These are phyloP conservation scores for Phytophthora palmivora DNA, from an alignment of 352 stramenopile species.

Conservation along the genomic window DNA sequence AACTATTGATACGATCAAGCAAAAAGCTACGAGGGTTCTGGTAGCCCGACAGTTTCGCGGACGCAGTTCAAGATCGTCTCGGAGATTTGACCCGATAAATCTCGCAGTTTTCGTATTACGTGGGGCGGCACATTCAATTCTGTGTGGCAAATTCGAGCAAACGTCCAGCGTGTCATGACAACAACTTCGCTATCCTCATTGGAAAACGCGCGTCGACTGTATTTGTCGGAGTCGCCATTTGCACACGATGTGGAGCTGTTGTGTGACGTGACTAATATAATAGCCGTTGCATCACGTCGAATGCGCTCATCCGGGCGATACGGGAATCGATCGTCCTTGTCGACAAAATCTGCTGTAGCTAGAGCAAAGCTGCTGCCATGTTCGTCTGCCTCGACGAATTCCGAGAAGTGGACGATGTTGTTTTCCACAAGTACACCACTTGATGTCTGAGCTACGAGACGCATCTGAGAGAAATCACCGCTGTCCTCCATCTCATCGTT, in stretches of 20 bases:
- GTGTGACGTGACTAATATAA: constrained; percentile 29
- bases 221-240: constrained; percentile 1
- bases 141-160: constrained; percentile 26
- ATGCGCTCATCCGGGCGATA: constrained; percentile 38
- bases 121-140: constrained; percentile 26
- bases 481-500: too few relatives aligned
- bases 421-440: too few relatives aligned
- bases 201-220: constrained; percentile 18
- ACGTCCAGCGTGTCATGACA: constrained; percentile 33
- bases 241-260: too few relatives aligned
- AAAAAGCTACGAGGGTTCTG: too few relatives aligned
- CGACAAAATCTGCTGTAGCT: constrained; percentile 32
- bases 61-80: constrained; percentile 20
- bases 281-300: constrained; percentile 39
- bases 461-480: too few relatives aligned
- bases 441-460: too few relatives aligned
- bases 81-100: constrained; percentile 4
- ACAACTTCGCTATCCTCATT: constrained; percentile 32
- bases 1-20: too few relatives aligned
- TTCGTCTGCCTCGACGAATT: too few relatives aligned
- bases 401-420: too few relatives aligned
- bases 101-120: constrained; percentile 24
- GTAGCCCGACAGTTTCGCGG: too few relatives aligned
- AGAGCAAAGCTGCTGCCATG: constrained; percentile 14
- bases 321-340: constrained; percentile 50